A percentile compares a stretch with the other conserved stretches of the same genome.
Conservation (phyloP, 177 flowering plant species). For the Vitis hybrid region DNA sequence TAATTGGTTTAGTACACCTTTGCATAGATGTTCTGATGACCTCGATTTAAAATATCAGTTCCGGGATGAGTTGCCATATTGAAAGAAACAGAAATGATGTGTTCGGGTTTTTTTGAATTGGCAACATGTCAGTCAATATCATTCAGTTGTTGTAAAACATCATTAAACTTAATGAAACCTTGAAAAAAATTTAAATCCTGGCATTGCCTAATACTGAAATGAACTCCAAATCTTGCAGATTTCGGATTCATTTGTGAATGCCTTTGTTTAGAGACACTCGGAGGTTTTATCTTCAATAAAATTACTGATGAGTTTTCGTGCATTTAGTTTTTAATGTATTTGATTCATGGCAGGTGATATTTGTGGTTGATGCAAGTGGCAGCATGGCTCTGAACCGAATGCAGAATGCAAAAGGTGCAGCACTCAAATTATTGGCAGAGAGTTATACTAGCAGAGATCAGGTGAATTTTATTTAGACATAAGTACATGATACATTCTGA, state of each 20-base stretch:
- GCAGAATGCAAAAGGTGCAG: constrained; percentile 99
- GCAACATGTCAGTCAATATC: not conserved
- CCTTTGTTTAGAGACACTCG: not conserved
- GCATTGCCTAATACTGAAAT: not conserved
- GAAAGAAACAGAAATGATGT: not conserved
- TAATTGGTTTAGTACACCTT: not conserved
- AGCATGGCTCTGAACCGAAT: constrained; percentile 98
- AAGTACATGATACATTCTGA: not conserved
- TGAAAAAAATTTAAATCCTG: not conserved
- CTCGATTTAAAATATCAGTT: not conserved
- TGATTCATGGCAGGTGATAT: constrained; percentile 72
- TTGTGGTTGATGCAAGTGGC: constrained; percentile 99
- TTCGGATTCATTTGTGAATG: not conserved
- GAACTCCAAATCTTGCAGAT: not conserved
- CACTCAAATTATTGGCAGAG: constrained; percentile 88
- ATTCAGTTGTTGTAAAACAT: not conserved
- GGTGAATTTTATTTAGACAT: constrained; percentile 38
- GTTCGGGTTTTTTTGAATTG: not conserved
- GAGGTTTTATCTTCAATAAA: too few relatives aligned
- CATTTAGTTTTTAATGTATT: constrained; percentile 14
- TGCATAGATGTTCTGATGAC: not conserved
- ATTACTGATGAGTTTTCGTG: not conserved
- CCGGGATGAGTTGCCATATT: not conserved
- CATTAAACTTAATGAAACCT: not conserved
- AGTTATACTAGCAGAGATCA: constrained; percentile 99